These are phyloP conservation scores for Lentinula aciculospora DNA, from an alignment of 768 basidiomycete species.

Conservation along the genomic window DNA sequence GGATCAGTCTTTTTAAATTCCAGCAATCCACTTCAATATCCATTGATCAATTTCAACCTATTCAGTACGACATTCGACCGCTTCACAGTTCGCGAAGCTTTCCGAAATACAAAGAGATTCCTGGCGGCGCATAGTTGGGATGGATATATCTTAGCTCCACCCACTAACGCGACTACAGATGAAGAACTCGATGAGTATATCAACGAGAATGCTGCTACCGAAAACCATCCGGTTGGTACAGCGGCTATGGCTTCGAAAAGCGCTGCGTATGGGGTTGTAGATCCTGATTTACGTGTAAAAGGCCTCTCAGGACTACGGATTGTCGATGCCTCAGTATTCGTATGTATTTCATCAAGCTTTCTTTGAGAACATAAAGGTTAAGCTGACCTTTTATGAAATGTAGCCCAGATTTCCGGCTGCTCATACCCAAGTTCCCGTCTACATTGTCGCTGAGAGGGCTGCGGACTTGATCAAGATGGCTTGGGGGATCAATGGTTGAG, in stretches of 20 bases:
- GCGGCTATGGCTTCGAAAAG: slow-evolving; percentile 21
- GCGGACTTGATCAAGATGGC: slow-evolving; percentile 17
- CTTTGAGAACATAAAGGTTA: too few relatives aligned
- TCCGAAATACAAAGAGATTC: slow-evolving; percentile 10
- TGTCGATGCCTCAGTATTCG: slow-evolving; percentile 28
- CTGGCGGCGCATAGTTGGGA: slow-evolving; percentile 10
- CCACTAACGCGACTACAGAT: slow-evolving; percentile 6
- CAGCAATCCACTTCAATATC: slow-evolving; percentile 30
- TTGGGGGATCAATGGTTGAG: slow-evolving; percentile 6
- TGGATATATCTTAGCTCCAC: slow-evolving; percentile 11
- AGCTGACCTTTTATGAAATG: not conserved
- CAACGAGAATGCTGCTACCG: slow-evolving; percentile 7
- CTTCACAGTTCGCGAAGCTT: slow-evolving; percentile 11
- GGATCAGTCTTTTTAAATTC: slow-evolving; percentile 24
- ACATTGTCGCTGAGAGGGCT: slow-evolving; percentile 17
- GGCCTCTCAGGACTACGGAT: slow-evolving; percentile 24
- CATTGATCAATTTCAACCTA: slow-evolving; percentile 39
- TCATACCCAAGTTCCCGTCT: slow-evolving; percentile 15
- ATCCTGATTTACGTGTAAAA: slow-evolving; percentile 26
- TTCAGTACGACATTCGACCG: slow-evolving; percentile 16
- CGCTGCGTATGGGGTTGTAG: slow-evolving; percentile 23
- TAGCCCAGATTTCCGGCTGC: slow-evolving; percentile 16
- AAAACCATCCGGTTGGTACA: slow-evolving; percentile 22
- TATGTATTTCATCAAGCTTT: slow-evolving; percentile 6
- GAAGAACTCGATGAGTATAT: slow-evolving; percentile 11